Evolutionary conservation across 2,329 filamentous ascomycete species (phyloP).

Genomic region (Zopfia rhizophila): DNA sequence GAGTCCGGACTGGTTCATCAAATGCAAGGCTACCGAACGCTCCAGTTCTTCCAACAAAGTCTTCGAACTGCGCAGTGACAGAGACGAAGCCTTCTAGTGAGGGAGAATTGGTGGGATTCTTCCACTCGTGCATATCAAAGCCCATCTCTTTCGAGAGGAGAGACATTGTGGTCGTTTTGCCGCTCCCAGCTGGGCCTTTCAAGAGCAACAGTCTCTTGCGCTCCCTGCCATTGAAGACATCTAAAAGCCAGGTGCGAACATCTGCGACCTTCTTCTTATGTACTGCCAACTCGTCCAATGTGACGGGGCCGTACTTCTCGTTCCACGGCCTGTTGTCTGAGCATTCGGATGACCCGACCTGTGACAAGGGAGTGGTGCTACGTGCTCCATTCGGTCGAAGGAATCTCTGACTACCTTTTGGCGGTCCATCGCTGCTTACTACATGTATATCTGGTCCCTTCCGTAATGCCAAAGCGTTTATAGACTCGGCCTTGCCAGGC

Average conservation of each 20-base stretch:
- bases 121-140: constrained; percentile 87
- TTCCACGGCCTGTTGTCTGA: constrained; percentile 83
- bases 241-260: constrained; percentile 83
- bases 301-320: constrained; percentile 80
- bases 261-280: constrained; percentile 94
- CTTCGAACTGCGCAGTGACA: constrained; percentile 84
- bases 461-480: constrained; percentile 39
- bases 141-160: constrained; percentile 81
- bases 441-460: constrained; percentile 36
- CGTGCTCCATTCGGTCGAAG: constrained; percentile 50
- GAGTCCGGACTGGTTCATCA: constrained; percentile 32
- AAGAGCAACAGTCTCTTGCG: constrained; percentile 80
- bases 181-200: constrained; percentile 89
- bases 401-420: constrained; percentile 57
- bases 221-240: constrained; percentile 71
- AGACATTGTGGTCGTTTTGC: constrained; percentile 88
- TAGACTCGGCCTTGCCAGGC: constrained; percentile 23
- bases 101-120: constrained; percentile 76
- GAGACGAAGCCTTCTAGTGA: constrained; percentile 73
- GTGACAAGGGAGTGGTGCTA: constrained; percentile 39
- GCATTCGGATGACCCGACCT: constrained; percentile 27
- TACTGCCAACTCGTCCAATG: constrained; percentile 86
- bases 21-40: constrained; percentile 78
- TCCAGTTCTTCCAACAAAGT: constrained; percentile 85
- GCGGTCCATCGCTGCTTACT: constrained; percentile 27